A percentile compares a stretch with the other conserved stretches of the same genome.
Conservation (phyloP, 257 asterid genomes). For the Linderniella brevidens region DNA sequence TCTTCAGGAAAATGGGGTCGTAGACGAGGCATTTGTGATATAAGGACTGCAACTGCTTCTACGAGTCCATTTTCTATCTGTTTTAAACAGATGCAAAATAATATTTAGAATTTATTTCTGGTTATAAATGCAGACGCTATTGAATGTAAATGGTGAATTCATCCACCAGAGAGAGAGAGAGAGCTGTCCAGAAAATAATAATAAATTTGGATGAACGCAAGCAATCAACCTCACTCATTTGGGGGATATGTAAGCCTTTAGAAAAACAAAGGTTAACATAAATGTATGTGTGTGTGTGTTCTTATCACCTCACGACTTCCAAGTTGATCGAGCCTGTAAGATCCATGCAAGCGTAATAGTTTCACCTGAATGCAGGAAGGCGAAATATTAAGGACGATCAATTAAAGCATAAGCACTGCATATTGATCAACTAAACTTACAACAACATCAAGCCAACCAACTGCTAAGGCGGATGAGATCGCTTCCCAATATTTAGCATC, state of each 20-base stretch:
- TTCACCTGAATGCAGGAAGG: constrained; percentile 42
- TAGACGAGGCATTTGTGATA: constrained; percentile 80
- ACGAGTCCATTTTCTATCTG: constrained; percentile 95
- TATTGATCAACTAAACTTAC: constrained; percentile 19
- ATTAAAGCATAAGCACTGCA: neutral
- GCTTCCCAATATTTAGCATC: constrained; percentile 81
- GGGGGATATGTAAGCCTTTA: neutral
- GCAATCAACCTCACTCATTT: too few species aligned
- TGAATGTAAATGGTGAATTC: too few species aligned
- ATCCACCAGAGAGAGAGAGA: too few species aligned
- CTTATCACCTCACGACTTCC: constrained; percentile 71
- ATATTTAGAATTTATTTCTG: too few species aligned
- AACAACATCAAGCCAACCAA: constrained; percentile 90
- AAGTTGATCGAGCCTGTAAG: constrained; percentile 67
- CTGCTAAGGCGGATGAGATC: constrained; percentile 74
- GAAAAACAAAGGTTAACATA: neutral
- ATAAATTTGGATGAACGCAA: too few species aligned
- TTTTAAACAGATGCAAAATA: constrained; percentile 12
- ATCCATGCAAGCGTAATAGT: constrained; percentile 82
- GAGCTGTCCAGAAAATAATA: too few species aligned
- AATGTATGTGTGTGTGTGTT: neutral
- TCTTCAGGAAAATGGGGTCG: constrained; percentile 41
- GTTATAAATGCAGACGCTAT: too few species aligned
- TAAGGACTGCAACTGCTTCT: constrained; percentile 81
- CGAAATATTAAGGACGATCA: constrained; percentile 10